Percentiles rank a stretch among this genome's conserved stretches.
These are phyloP conservation scores for Phanerochaete sordida DNA, from an alignment of 768 basidiomycete species.

Conservation along the genomic window DNA sequence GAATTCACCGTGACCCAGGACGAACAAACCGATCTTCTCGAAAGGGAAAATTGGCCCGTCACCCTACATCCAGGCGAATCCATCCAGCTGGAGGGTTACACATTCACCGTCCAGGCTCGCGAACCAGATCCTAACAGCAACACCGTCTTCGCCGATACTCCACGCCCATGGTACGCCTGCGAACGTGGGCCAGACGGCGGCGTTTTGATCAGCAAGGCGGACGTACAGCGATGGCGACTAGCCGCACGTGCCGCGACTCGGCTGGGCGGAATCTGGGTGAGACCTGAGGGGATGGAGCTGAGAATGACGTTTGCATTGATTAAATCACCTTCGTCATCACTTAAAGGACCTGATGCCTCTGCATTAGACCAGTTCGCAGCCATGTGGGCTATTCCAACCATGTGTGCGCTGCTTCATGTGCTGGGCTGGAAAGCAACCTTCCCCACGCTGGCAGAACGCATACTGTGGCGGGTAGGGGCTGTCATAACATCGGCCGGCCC, in stretches of 20 bases:
- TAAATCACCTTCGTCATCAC: too few relatives aligned
- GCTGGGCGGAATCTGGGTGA: background rate
- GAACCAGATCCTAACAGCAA: background rate
- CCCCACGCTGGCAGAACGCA: background rate
- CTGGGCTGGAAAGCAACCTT: background rate
- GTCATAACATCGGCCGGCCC: background rate
- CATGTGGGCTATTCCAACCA: background rate
- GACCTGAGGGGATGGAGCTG: background rate
- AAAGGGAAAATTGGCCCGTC: too few relatives aligned
- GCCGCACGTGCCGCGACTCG: background rate
- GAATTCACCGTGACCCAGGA: too few relatives aligned
- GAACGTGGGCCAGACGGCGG: background rate
- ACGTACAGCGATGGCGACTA: background rate
- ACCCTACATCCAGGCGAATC: background rate
- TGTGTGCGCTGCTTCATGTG: background rate
- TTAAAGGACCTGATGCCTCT: background rate
- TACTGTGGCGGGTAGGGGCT: background rate
- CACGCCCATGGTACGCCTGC: background rate
- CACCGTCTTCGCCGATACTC: background rate
- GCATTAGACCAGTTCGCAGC: too few relatives aligned
- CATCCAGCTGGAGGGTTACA: background rate
- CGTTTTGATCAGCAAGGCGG: background rate
- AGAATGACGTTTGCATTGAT: too few relatives aligned
- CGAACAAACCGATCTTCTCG: background rate
- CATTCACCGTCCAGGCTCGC: background rate